Base-by-base conservation (phyloP, 2,329 filamentous ascomycete genomes). In the Fusarium concolor region DNA sequence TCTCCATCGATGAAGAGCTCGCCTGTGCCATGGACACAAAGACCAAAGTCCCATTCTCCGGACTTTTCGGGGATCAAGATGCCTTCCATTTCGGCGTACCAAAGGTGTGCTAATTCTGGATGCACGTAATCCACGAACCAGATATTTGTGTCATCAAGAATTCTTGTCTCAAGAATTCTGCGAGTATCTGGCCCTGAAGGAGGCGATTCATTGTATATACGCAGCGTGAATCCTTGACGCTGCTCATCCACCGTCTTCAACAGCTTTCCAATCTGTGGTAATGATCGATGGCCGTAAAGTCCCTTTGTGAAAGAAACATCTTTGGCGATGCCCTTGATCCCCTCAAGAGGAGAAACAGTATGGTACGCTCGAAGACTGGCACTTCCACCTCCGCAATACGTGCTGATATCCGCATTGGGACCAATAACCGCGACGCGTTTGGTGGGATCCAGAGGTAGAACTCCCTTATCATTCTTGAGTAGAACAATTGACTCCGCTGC, bases 21-120 rank as follows among this genome's bases (percentile, higher is more conserved):
- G 0, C 49, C 55, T 0, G 55, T 57, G 0, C 55, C 55, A 0
- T 57, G 38, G 1, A 57, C 55, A 0, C 55, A 54, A 1, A 57
- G 55, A n/a, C 55, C 55, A 44, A 57, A 57, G 24, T 57, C 55
- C 55, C 55, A 55, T 17, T 57, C 49, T 5, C 49, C 45, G 0
- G 45, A 28, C 1, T 35, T 31, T 2, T 55, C 38, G 1, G 55
- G 38, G 20, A 35, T 12, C 10, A 57, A 31, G 17, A 18, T 1
- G 0, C 55, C 55, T 1, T 57, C 31, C 1, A 54, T 43, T 18
- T 57, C 49, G 5, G 49, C 38, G 15, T 39, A 57, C 55, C 55
- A 57, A 2, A 57, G 9, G 3, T 43, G 22, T 4, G 41, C 49
- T 2, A 57, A 2, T 2, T 35, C 39, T 5, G 38, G 18, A 0